Base-by-base conservation (phyloP, 768 basidiomycete species). In the Leucocoprinus leucothites region DNA sequence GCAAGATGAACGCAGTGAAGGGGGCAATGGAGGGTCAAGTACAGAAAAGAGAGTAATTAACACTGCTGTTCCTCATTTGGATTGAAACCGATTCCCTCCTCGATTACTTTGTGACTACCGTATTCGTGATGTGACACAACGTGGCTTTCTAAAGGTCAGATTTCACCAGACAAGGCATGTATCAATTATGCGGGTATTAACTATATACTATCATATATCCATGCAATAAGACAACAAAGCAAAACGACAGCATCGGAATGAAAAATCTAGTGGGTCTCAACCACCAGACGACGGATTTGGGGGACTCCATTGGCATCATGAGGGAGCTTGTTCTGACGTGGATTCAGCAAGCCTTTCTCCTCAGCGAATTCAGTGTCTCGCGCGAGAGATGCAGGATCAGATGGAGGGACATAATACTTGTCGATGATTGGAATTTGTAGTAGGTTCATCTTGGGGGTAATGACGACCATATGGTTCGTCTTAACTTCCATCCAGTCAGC, bases 401-500 rank as follows among this genome's bases (percentile, higher is more conserved):
- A 87, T 1, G 90, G 89, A 1, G 87, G 80, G n/a, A 94, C 91
- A 69, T 91, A 93, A 71, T 85, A 96, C 67, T 93, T 86, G 76
- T 98, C 94, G 43, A 91, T 74, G 65, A 98, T 97, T 1, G 96
- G 96, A 60, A 96, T 91, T 67, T 96, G 93, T 18, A 98, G 75
- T 22, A 97, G 69, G 66, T 98, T 98, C 84, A 96, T 94, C 77
- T 93, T 94, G 36, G 91, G 91, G 0, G 96, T 98, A 61, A 98
- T 89, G 47, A 97, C 86, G 21, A 94, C 87, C 87, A 98, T 89
- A 60, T 91, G 86, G 69, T 99, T 98, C 11, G 93, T 96, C 67
- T 89, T 89, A 64, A 99, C 95, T 69, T 98, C 97, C 88, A 98
- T 95, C 97, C 97, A 99, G 68, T 99, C 97, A 48, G 93, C 92